Base-by-base conservation (phyloP, 345 rosid species). In the Populus pruinosa region DNA sequence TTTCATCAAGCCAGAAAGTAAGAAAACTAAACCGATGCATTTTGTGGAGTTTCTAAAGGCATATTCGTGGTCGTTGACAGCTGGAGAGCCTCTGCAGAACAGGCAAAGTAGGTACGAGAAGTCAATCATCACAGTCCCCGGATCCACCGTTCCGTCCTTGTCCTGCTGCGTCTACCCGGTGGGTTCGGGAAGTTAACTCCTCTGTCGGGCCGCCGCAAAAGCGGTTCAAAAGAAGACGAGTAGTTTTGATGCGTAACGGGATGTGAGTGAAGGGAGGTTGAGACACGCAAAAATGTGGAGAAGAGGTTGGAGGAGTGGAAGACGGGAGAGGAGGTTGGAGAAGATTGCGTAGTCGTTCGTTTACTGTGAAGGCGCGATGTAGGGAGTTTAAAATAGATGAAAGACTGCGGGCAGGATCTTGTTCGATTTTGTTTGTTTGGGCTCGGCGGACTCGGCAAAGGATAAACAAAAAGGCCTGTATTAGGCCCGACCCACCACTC, bases 221-320 rank as follows among this genome's bases (percentile, higher is more conserved):
- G 96, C 94, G 6, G 99, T 98, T 25, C 98, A 93, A 84, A 96
- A 93, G 90, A 96, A 96, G 86, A 91, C 95, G 1, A 92, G 88
- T 76, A 96, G 91, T 92, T 92, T 93, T 80, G 98, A 91, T 63
- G 99, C 98, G n/a, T 96, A 98, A 74, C 87, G 97, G 16, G 97
- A 92, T 71, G 91, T 93, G 97, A 93, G 97, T 75, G 99, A 97
- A 12, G 35, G 35, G 35, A 81, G 97, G 85, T 87, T 97, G 87
- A 80, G 93, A 86, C 85, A 93, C 70, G 99, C 93, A 53, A 53
- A 14, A 92, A 92, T 72, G 97, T 96, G 5, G 98, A 96, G 96
- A 92, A 91, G 90, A 88, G 88, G 86, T 80, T 96, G 71, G 95
- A 93, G 88, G 97, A 93, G 87, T 92, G 96, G 98, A 89, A 80